Base-by-base conservation (phyloP, 306 rosid genomes). In the Sesbania bispinosa region DNA sequence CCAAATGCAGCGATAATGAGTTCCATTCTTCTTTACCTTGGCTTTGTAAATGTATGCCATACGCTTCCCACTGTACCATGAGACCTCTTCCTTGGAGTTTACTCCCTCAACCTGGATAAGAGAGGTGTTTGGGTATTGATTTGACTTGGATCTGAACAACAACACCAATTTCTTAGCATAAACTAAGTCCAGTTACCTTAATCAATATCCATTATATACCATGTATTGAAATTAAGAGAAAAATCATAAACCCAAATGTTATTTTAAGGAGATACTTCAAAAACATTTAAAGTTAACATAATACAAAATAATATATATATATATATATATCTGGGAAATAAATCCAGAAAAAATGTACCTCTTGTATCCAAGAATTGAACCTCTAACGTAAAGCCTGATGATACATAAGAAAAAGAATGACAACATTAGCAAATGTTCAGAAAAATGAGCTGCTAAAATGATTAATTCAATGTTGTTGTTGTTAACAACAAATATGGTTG, bases 1-100 rank as follows among this genome's bases (percentile, higher is more conserved):
- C 98, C 98, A 94, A 68, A 94, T 88, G 88, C 98, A 94, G 36
- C 98, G 94, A 74, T 90, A 94, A 73, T 90, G 97, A 38, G 74
- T 68, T 7, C 95, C 97, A 0, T 94, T 67, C 77, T 70, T 84
- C 89, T 90, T 94, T 48, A 87, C 92, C 86, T 94, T 94, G 27
- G 96, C 98, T 77, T 87, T 94, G 87, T 90, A 94, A 62, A 94
- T 89, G 79, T 94, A 94, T 0, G 96, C 98, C 96, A 94, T 13
- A n/a, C 96, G 83, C 84, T 94, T 94, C 10, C 98, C 98, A 0
- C 63, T 43, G 11, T 94, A 94, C 92, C 92, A 94, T 0, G 81
- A 68, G 11, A 94, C 97, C 72, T 94, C 98, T 61, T 94, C 98
- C 82, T 90, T 86, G 14, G 98, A 32, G 82, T 91, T 94, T 36